Base-by-base conservation (phyloP, 1,284 basidiomycete species). In the Trametes versicolor region DNA sequence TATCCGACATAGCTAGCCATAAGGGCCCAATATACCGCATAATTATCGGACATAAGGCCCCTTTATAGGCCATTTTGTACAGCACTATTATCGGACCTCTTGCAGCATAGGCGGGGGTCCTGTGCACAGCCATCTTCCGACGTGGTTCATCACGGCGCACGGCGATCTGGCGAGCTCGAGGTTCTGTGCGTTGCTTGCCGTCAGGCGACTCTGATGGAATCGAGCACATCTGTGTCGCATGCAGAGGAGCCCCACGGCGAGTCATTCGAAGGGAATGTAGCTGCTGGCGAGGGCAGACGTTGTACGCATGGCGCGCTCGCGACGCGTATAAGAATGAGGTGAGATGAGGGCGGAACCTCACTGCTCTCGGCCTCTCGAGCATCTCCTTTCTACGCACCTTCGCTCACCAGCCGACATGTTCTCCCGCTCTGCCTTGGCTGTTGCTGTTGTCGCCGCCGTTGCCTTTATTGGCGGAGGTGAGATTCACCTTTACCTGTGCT, bases 301-400 rank as follows among this genome's bases (percentile, higher is more conserved):
- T 27, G 8, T 4, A 13, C 37, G 29, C 45, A 6, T 2, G n/a
- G 23, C 15, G 48, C 37, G 23, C 53, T 43, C 9, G 12, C 29
- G 29, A 17, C 25, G 36, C 27, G 6, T 56, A 50, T 62, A 62
- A 56, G 36, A 23, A 25, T 15, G 36, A 34, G 1, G 10, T 45
- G 47, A 25, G 8, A 34, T 2, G 36, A 17, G 25, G 39, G 29
- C 1, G 17, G 10, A 29, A 17, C 49, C 57, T 45, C 66, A 67
- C 56, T 62, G 63, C 66, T 64, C 65, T 34, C 32, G 13, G n/a
- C 58, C n/a, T 37, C 47, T 52, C 41, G 62, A 62, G 62, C 48
- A 51, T 50, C 27, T 27, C n/a, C 32, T 51, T 8, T 37, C 57
- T 55, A 25, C 32, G 2, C 34, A 36, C 53, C 48, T 10, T 34